Base-by-base conservation (phyloP, 164 flowering plant genomes). In the Dillenia turbinata region DNA sequence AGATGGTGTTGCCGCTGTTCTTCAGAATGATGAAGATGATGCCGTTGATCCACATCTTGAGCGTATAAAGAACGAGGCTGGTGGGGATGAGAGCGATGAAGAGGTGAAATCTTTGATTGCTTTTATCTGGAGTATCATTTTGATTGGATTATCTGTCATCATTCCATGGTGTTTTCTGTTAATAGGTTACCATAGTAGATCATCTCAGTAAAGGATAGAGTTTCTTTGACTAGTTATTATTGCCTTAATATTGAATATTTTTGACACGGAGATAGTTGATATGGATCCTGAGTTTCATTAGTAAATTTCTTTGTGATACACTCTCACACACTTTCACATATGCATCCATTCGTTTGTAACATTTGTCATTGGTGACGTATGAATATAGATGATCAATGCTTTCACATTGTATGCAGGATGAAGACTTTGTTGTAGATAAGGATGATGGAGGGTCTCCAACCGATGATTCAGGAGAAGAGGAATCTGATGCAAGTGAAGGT, bases 361-460 rank as follows among this genome's bases (percentile, higher is more conserved):
- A 26, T 26, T 26, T 26, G 33, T 26, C 33, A 26, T 26, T 26
- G 5, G 3, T 26, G 33, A 26, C 33, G 0, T 26, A 26, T 2
- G 3, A 26, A 26, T 5, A 26, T 26, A 26, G 5, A 26, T 2
- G 3, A 26, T 26, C 33, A 26, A 26, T 26, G 33, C 33, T 26
- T 11, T n/a, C 50, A 24, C 40, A 47, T 45, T 57, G n/a, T 56
- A 12, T 68, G 48, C 77, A 94, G 99, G 99, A 94, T 77, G 87
- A 81, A 71, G 99, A 95, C 74, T 95, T 88, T 75, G 94, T 86
- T 69, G 72, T 49, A 45, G 97, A 83, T 49, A 82, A 85, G 72
- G 97, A 95, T 79, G 99, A 95, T 76, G 85, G 72, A 63, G 99
- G 99, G 44, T 95, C 97, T 60, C 97, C 99, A 9, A 89, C 96